Evolutionary conservation across 306 rosid genomes (phyloP), one percentile per base, ranked within the genome.

Genomic region (Lotus japonicus): DNA sequence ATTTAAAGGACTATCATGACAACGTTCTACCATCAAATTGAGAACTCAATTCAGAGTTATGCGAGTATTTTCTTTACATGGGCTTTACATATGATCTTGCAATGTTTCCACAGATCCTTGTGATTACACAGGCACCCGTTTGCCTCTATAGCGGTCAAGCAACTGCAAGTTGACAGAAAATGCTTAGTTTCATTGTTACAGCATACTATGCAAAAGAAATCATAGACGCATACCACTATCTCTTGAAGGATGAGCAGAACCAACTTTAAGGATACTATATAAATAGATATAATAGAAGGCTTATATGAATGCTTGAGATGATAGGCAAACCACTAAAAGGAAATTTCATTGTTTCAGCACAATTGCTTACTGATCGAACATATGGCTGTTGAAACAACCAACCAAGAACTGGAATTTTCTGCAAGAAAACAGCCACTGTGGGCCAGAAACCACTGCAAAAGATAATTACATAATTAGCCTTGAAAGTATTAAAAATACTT

Each of bases 381-480:
- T 50, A 86, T 49, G 96, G 97, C 51, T 87, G 97, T 84, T 88
- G 96, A 73, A 88, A 38, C 66, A 94, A 64, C 97, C 96, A 90
- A 53, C 97, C 99, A 19, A 94, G 90, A 79, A 88, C 53, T 16
- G 96, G 96, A 67, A 90, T 83, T 90, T 82, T 94, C 91, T 85
- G 97, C 66, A 88, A 4, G 83, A 94, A 94, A 46, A 94, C 96
- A 66, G 99, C 85, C 65, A 94, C 60, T 5, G 99, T 90, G 38
- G 97, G 99, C 99, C 99, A 94, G 86, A 94, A 94, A 80, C 99
- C 99, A 59, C 97, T 94, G 92, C 85, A 85, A 21, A 64, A 50
- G 39, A 82, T 43, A 59, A 31, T 67, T 26, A 44, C 44, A 85
- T 72, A 58, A 81, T 77, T 61, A 71, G 58, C 31, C 48, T 48